Conservation (phyloP, 768 basidiomycete genomes). For the Vararia minispora region DNA sequence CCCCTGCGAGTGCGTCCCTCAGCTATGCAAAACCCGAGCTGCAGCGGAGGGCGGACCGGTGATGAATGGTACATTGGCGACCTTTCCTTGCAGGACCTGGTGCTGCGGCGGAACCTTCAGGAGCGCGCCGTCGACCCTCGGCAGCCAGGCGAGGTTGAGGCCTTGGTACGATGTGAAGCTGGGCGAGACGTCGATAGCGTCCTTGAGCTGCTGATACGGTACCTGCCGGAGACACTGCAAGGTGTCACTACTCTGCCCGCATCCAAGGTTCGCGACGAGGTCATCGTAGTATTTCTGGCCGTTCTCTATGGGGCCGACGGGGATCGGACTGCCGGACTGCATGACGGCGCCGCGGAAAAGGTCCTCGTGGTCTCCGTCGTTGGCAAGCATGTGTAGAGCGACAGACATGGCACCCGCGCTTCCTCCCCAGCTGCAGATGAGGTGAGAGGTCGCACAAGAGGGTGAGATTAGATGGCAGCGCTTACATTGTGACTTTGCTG, state of each 20-base stretch:
- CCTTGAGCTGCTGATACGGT: constrained; percentile 25
- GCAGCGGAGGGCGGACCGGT: constrained; percentile 20
- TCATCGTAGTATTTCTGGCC: constrained; percentile 35
- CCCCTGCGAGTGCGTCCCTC: constrained; percentile 21
- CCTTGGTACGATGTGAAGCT: constrained; percentile 33
- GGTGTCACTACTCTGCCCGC: constrained; percentile 27
- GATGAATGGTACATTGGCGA: constrained; percentile 39
- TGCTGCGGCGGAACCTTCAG: constrained; percentile 32
- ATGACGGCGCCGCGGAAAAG: constrained; percentile 41
- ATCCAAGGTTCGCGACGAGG: constrained; percentile 30
- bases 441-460: constrained; percentile 27
- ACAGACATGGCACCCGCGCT: constrained; percentile 48
- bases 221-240: constrained; percentile 30
- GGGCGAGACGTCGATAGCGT: constrained; percentile 29
- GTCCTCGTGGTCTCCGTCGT: constrained; percentile 32
- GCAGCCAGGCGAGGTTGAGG: constrained; percentile 36
- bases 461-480: neutral
- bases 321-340: constrained; percentile 37
- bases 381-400: constrained; percentile 36
- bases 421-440: constrained; percentile 34
- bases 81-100: constrained; percentile 29
- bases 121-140: constrained; percentile 38
- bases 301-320: constrained; percentile 29
- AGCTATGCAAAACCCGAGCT: neutral
- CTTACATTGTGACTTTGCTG: constrained; percentile 32